Evolutionary conservation across 345 rosid genomes (phyloP), one percentile per base, ranked within the genome.

Genomic region (Dimocarpus longan): DNA sequence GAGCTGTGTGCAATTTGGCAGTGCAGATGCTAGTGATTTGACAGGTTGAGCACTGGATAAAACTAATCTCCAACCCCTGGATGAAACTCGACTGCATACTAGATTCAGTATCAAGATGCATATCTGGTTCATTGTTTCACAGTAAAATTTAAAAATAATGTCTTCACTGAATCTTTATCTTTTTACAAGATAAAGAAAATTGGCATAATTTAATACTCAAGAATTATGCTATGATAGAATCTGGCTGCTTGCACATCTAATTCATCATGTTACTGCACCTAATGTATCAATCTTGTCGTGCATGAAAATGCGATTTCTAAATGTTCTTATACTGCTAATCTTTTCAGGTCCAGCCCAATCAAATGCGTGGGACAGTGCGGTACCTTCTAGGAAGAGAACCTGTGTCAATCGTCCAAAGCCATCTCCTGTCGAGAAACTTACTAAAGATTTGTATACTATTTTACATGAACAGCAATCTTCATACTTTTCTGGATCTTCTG

Each of bases 401-500:
- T 90, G 96, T 80, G 88, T 93, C 67, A 91, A 84, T 75, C 94
- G 97, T 62, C 87, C 98, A 69, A 97, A 94, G 89, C 91, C 79
- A 16, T 93, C 98, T 76, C 70, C 98, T 5, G 96, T 97, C 10
- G 98, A 97, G 88, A 91, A 97, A 88, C 99, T 97, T 68, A 92
- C 95, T 13, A 89, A 87, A 82, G 99, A 94, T 78, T 86, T 97
- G 50, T 87, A 85, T 85, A 90, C 89, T 72, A 97, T 97, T 67
- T 82, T 92, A 86, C 98, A 97, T 81, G 99, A 94, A 84, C 99
- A 96, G 66, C 98, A 93, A 81, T 93, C 92, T 3, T 94, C 97
- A 2, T 91, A 91, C 84, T 89, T 94, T 79, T 94, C 99, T 69
- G 97, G 90, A 70, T 88, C 93, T 62, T 92, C 98, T 16, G 95